Evolutionary conservation across 1,139 yeast species (phyloP).

Genomic region (Geotrichum candidum): DNA sequence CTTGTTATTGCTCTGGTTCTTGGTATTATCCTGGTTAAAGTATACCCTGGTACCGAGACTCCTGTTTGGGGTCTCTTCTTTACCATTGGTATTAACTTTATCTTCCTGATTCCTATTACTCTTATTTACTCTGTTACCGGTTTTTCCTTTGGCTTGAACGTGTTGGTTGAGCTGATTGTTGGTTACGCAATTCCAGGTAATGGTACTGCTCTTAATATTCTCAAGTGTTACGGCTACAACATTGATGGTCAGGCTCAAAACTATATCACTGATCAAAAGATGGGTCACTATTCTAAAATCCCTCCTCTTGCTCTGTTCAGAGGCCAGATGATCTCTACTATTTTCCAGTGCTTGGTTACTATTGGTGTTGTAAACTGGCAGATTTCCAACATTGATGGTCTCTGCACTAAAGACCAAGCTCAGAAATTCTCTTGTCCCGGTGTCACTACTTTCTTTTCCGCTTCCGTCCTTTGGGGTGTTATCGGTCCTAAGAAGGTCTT

Average conservation of each 20-base stretch:
- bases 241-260: constrained; percentile 57
- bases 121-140: constrained; percentile 47
- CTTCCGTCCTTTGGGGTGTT: constrained; percentile 50
- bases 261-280: constrained; percentile 49
- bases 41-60: constrained; percentile 41
- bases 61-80: constrained; percentile 54
- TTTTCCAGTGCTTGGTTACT: constrained; percentile 38
- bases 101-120: constrained; percentile 49
- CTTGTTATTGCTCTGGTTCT: constrained; percentile 44
- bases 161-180: constrained; percentile 48
- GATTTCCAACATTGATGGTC: constrained; percentile 40
- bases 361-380: constrained; percentile 52
- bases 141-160: constrained; percentile 47
- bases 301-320: constrained; percentile 59
- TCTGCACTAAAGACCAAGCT: constrained; percentile 42
- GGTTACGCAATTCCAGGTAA: constrained; percentile 61
- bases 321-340: constrained; percentile 45
- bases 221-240: constrained; percentile 53
- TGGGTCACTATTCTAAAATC: constrained; percentile 53
- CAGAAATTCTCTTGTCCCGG: constrained; percentile 33
- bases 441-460: constrained; percentile 27
- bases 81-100: constrained; percentile 48
- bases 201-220: constrained; percentile 51
- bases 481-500: constrained; percentile 56
- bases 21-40: constrained; percentile 43